Evolutionary conservation across 257 asterid species (phyloP), one percentile per base, ranked within the genome.

Genomic region (Gentiana straminea): DNA sequence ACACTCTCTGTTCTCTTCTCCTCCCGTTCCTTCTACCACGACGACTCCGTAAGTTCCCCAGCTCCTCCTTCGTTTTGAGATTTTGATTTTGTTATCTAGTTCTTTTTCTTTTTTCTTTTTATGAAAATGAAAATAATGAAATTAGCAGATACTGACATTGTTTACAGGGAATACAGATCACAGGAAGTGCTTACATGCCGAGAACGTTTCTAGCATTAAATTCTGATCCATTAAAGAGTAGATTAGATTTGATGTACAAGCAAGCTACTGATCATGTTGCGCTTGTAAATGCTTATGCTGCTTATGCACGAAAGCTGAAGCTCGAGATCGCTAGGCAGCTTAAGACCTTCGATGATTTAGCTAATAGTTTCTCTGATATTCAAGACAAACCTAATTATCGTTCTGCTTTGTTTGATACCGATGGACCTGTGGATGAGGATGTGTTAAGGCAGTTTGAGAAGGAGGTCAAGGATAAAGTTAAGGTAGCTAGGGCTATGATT

Each of bases 391-490:
- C 75, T 58, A 74, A 63, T 43, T 86, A 90, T 67, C 81, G 77
- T 13, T 59, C 79, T 6, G 81, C 82, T 9, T 65, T 88, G 76
- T 86, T 86, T 58, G 94, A 84, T 39, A 71, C 96, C 10, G 81
- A 80, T 52, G 94, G 93, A 33, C 94, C 91, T 2, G 70, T 84
- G 55, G 97, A 90, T 57, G 97, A 90, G 69, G 97, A 90, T 68
- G 79, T 81, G 51, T 76, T 86, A 79, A 86, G 87, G 77, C 97
- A 86, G 58, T 90, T 90, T 54, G 97, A 86, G 80, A 90, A 90
- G 76, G 97, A 86, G 79, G 97, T 90, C 13, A 90, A 90, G 78
- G 97, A 90, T 73, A 90, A 79, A 75, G 77, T 91, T 61, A 91
- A 91, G 84, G 36, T 75, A 41, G 86, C 95, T 60, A 81, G 98